Evolutionary conservation across 1,139 yeast genomes (phyloP), one percentile per base, ranked within the genome.

Genomic region (Geotrichum histeridarum): DNA sequence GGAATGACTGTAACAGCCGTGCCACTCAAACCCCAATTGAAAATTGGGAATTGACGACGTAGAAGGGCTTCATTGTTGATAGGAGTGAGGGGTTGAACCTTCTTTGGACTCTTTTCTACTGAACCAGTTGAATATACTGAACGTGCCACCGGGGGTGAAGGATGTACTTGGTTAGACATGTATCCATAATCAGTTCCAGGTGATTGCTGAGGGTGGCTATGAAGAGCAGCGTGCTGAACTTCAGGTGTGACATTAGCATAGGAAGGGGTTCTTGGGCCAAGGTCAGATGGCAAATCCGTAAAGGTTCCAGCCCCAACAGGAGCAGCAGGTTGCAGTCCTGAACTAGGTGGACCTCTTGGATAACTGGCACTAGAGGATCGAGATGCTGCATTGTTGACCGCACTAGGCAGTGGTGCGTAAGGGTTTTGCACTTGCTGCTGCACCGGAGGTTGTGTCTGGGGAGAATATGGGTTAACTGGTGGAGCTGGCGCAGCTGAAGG

Each of bases 31-130:
- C 87, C 79, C 87, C 95, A 90, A 55, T 79, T 75, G 66, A 89
- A 86, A 37, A 90, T 68, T 0, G 96, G 96, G 67, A 86, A 86
- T 66, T 88, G 96, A 55, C 87, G 74, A 14, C 60, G 55, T 37
- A 62, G 51, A 31, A 71, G 59, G 22, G 67, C 63, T 51, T 75
- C 76, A 45, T 63, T 63, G 27, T 64, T 66, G 33, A 60, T 51
- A n/a, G 63, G 63, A 9, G 57, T 55, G 14, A 45, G n/a, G n/a
- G 41, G 14, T 4, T 2, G 11, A 9, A n/a, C 17, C 32, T 22
- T 17, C 15, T 31, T 37, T 9, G 30, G 44, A n/a, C 37, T 41
- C 30, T 6, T 18, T n/a, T 17, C 43, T 4, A 18, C 37, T 9
- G 42, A 12, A 2, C 12, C 27, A 27, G 38, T 22, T 32, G 43